Percentiles rank a stretch among this genome's conserved stretches.
These are phyloP conservation scores for Pseudogymnoascus sp. DNA, from an alignment of 2,329 filamentous ascomycete genomes.

Conservation along the genomic window DNA sequence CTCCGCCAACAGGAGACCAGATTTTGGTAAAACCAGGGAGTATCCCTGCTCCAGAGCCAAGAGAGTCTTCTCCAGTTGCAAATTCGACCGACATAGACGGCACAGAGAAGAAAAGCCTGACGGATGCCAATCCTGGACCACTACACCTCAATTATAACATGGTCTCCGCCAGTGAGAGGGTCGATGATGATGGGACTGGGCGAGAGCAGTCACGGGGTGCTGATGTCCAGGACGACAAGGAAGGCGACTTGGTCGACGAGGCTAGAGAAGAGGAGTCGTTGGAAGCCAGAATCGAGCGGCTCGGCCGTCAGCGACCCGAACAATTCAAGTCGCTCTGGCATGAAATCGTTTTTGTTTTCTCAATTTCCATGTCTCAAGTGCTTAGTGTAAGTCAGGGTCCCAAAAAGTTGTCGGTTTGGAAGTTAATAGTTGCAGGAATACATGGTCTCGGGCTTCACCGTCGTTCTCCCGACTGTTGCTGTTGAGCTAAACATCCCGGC, in stretches of 20 bases:
- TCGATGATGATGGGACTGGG: not conserved
- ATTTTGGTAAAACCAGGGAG: not conserved
- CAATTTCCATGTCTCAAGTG: conserved; percentile 49
- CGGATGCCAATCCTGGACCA: not conserved
- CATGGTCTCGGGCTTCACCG: conserved; percentile 65
- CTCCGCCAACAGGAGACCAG: not conserved
- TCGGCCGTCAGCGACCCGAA: conserved; percentile 49
- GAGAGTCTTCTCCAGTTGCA: not conserved
- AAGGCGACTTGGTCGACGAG: not conserved
- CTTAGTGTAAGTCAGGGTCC: conserved; percentile 34
- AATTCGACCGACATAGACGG: not conserved
- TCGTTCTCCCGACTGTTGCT: conserved; percentile 59
- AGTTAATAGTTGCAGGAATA: conserved; percentile 40
- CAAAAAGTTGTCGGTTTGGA: not conserved
- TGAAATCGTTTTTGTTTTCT: conserved; percentile 52
- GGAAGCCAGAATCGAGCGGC: conserved; percentile 37
- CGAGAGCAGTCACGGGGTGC: not conserved
- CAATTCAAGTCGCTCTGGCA: conserved; percentile 42
- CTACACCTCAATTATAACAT: not conserved
- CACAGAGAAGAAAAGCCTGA: not conserved
- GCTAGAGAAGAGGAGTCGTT: conserved; percentile 21
- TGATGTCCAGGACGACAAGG: not conserved
- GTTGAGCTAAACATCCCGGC: conserved; percentile 54
- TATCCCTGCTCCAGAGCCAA: not conserved
- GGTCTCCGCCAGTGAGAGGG: not conserved